Evolutionary conservation across 2,329 filamentous ascomycete genomes (phyloP).

Genomic region (Colletotrichum sp.): DNA sequence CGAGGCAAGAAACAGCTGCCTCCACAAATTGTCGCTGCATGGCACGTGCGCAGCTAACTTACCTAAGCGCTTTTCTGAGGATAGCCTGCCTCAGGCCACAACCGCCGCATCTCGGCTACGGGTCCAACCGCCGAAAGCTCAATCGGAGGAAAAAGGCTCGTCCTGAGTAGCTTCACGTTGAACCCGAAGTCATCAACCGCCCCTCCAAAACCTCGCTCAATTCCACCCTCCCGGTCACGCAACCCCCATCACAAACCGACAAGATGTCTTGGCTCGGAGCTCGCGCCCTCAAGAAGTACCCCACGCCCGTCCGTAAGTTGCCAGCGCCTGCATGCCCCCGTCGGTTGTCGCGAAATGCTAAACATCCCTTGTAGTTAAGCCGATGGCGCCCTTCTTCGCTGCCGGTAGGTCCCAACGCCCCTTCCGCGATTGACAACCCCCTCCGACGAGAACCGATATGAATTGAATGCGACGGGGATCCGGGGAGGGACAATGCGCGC

Average conservation of each 20-base stretch:
- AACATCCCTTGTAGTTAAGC: slow-evolving; percentile 69
- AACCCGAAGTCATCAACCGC: slow-evolving; percentile 34
- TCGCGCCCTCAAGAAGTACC: slow-evolving; percentile 77
- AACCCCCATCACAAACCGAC: slow-evolving; percentile 44
- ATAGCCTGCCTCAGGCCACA: slow-evolving; percentile 30
- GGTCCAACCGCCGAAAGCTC: slow-evolving; percentile 34
- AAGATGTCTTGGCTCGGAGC: slow-evolving; percentile 78
- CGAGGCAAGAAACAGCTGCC: not conserved
- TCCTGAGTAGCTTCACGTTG: slow-evolving; percentile 37
- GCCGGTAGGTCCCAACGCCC: slow-evolving; percentile 73
- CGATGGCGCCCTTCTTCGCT: slow-evolving; percentile 91
- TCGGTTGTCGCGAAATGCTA: not conserved
- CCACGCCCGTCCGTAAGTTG: slow-evolving; percentile 75
- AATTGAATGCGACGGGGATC: not conserved
- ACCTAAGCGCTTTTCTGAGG: not conserved
- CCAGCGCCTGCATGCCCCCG: slow-evolving; percentile 20
- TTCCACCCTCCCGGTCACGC: slow-evolving; percentile 34
- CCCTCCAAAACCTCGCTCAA: slow-evolving; percentile 32
- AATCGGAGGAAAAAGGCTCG: slow-evolving; percentile 45
- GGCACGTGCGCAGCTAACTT: not conserved
- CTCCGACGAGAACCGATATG: not conserved
- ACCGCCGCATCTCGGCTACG: slow-evolving; percentile 32
- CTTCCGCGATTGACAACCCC: not conserved
- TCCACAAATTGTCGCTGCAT: not conserved
- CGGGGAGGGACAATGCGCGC: not conserved